phyloP scores from a whole-genome alignment of 257 asterid species.

The Solanum pimpinellifolium region DNA sequence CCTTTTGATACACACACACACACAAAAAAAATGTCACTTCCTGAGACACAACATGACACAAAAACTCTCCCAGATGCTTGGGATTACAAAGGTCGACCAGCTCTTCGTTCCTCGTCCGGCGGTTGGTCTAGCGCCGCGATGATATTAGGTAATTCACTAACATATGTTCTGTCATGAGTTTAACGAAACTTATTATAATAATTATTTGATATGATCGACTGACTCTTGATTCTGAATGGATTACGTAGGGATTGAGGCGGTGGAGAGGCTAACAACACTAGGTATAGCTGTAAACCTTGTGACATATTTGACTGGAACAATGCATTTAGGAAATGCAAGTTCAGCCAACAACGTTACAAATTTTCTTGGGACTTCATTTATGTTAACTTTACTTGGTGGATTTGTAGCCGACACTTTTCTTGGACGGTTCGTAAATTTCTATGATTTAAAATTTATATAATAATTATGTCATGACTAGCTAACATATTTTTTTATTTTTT shows the following conservation, averaged over 20 bases:
- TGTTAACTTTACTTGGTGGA: slow-evolving; percentile 79
- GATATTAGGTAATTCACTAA: slow-evolving; percentile 44
- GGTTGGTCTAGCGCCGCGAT: slow-evolving; percentile 80
- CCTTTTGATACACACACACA: neutral
- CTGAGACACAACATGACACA: slow-evolving; percentile 41
- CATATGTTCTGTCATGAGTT: neutral
- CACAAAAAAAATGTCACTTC: slow-evolving; percentile 43
- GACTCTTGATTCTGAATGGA: neutral
- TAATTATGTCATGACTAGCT: neutral
- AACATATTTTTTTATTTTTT: neutral
- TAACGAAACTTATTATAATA: neutral
- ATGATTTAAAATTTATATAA: neutral
- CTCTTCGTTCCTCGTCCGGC: slow-evolving; percentile 55
- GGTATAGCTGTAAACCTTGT: slow-evolving; percentile 88
- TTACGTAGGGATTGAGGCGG: slow-evolving; percentile 43
- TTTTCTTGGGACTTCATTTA: slow-evolving; percentile 82
- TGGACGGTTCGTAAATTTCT: slow-evolving; percentile 41
- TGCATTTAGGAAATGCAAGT: slow-evolving; percentile 80
- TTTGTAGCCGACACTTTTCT: slow-evolving; percentile 73
- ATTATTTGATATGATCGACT: neutral
- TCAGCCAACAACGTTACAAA: slow-evolving; percentile 75
- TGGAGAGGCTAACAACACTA: slow-evolving; percentile 75
- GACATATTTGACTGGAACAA: slow-evolving; percentile 68
- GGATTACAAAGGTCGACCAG: slow-evolving; percentile 74
- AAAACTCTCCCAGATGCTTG: slow-evolving; percentile 59